Evolutionary conservation across 2,329 filamentous ascomycete genomes (phyloP).

Genomic region (Cordyceps cicadae): DNA sequence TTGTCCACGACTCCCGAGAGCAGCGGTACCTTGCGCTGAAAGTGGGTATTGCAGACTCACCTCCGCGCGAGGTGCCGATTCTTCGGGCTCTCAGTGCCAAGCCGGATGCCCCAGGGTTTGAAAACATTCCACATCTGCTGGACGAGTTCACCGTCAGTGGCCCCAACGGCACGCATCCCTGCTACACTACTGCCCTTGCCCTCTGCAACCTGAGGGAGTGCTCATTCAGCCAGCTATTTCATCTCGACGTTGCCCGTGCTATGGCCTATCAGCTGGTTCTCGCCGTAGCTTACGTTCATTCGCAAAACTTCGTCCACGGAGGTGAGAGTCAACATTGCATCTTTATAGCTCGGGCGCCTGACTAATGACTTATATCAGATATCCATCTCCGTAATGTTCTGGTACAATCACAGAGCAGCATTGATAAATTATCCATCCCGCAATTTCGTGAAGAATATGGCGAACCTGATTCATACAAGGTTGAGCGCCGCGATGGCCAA

Average conservation of each 20-base stretch:
- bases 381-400: background rate
- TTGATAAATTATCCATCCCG: background rate
- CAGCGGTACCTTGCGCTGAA: conserved; percentile 11
- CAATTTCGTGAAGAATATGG: background rate
- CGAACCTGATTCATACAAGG: background rate
- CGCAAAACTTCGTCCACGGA: conserved; percentile 6
- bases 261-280: conserved; percentile 5
- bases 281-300: conserved; percentile 10
- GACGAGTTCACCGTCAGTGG: conserved; percentile 3
- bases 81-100: background rate
- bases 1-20: conserved; percentile 8
- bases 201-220: background rate
- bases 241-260: conserved; percentile 4
- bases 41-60: conserved; percentile 10
- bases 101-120: background rate
- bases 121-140: background rate
- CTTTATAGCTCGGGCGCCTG: background rate
- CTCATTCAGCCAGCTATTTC: background rate
- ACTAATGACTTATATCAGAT: background rate
- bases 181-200: background rate
- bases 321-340: conserved; percentile 1
- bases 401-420: background rate
- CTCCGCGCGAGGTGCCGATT: background rate
- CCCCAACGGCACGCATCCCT: conserved; percentile 4
- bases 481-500: background rate